Evolutionary conservation across 2,329 filamentous ascomycete genomes (phyloP).

Genomic region (Didymosphaeria variabile): DNA sequence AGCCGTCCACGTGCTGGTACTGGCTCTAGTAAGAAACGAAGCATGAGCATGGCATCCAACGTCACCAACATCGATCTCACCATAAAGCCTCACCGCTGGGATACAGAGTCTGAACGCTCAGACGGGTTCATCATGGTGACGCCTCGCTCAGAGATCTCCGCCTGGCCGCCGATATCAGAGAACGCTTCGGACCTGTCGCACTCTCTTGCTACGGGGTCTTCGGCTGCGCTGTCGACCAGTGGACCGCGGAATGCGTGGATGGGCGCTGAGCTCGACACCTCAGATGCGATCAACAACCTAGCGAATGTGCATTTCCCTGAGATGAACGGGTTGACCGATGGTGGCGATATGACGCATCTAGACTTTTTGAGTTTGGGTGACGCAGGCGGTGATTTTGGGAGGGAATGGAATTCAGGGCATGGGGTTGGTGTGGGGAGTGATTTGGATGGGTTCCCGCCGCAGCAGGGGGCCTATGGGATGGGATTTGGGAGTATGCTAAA

Average conservation of each 20-base stretch:
- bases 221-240: conserved; percentile 20
- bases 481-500: conserved; percentile 20
- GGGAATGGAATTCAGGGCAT: conserved; percentile 27
- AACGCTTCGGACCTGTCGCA: conserved; percentile 23
- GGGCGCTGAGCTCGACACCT: conserved; percentile 35
- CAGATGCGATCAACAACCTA: conserved; percentile 34
- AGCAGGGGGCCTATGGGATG: conserved; percentile 26
- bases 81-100: conserved; percentile 32
- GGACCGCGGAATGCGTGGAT: conserved; percentile 36
- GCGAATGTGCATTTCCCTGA: conserved; percentile 47
- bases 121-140: conserved; percentile 44
- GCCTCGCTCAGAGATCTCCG: conserved; percentile 35
- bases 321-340: conserved; percentile 28
- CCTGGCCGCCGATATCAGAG: conserved; percentile 33
- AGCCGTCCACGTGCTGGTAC: conserved; percentile 33
- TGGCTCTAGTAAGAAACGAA: conserved; percentile 25
- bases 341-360: conserved; percentile 34
- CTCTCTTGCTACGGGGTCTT: conserved; percentile 21
- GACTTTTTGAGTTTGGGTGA: conserved; percentile 43
- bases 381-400: conserved; percentile 28
- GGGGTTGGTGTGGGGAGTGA: conserved; percentile 32
- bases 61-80: conserved; percentile 24
- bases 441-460: conserved; percentile 41
- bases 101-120: conserved; percentile 25
- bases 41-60: conserved; percentile 30